These are phyloP conservation scores for Triticum turgidum DNA, from an alignment of 176 grass and related monocot genomes.

Conservation along the genomic window DNA sequence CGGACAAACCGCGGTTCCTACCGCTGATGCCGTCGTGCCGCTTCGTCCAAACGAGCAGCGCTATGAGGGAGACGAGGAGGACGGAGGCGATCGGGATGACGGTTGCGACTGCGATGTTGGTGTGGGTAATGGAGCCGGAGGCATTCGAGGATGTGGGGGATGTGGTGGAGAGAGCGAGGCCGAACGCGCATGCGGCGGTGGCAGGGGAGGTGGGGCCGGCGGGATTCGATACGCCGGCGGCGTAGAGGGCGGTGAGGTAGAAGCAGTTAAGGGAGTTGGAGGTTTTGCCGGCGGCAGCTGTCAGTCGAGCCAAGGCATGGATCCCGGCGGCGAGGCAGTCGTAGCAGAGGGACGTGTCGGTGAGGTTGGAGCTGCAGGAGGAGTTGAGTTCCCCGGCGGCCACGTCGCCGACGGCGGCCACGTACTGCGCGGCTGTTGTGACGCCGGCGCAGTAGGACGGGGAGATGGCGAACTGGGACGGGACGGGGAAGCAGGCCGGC, in stretches of 20 bases:
- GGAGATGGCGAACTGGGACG: constrained; percentile 48
- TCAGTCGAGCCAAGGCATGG: constrained; percentile 45
- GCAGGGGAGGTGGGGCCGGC: constrained; percentile 40
- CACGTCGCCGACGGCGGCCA: background rate
- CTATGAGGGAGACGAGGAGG: constrained; percentile 35
- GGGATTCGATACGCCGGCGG: constrained; percentile 52
- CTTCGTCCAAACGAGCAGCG: constrained; percentile 46
- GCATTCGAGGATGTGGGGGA: background rate
- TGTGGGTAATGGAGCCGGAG: constrained; percentile 35
- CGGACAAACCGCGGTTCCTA: constrained; percentile 25
- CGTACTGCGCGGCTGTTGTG: constrained; percentile 29
- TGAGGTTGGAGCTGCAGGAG: constrained; percentile 54
- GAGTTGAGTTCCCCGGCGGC: constrained; percentile 40
- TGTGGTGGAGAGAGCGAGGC: constrained; percentile 41
- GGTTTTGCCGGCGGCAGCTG: constrained; percentile 39
- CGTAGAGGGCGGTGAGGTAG: constrained; percentile 60
- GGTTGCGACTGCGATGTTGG: constrained; percentile 21
- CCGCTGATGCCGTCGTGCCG: background rate
- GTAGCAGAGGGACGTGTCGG: constrained; percentile 34
- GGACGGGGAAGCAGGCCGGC: constrained; percentile 52
- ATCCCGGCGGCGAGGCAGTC: constrained; percentile 48
- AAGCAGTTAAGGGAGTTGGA: constrained; percentile 58
- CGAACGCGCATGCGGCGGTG: constrained; percentile 55
- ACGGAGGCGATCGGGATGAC: constrained; percentile 45
- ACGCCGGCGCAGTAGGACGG: constrained; percentile 67